Base-by-base conservation (phyloP, 805 yeast species). In the Sugiyamaella lignohabitans region DNA sequence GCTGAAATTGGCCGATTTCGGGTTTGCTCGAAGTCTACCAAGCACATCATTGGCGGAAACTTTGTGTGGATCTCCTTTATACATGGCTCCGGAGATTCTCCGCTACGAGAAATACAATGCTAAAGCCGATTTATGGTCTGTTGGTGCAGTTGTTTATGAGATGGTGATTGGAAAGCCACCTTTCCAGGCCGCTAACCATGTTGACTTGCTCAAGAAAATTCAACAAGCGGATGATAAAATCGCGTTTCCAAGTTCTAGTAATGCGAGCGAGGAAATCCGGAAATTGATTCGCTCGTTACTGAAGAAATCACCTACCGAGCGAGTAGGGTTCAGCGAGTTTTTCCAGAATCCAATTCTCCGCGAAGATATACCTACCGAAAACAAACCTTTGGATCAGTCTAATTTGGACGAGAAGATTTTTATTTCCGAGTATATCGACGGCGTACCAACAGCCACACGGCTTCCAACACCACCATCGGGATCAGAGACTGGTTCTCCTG, bases 151-250 rank as follows among this genome's bases (percentile, higher is more conserved):
- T 1, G 69, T 89, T 10, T 93, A 82, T 65, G 98, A 93, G 65
- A 89, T 93, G 96, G 76, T 86, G 10, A 88, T 86, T 24, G 98
- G 98, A n/a, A 84, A 78, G 64, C 96, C 98, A 1, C 98, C 98
- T 0, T 93, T 89, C 64, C 80, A 84, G 54, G 98, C 98, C 2
- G 79, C 84, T 3, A 93, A 93, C 61, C 98, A 91, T 63, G 80
- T 93, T 52, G 97, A 91, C 61, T 73, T 93, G 46, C 75, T 86
- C 59, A 82, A 85, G 64, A 86, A 82, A 59, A 93, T 93, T 55
- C 95, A 89, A 61, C 79, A 77, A 57, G 76, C 87, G 1, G 82
- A 84, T 52, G 95, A 89, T 65, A 72, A 70, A 43, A 87, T 93
- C 38, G 69, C 74, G 23, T 89, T 91, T 61, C 96, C 97, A 2